Evolutionary conservation across 768 basidiomycete species (phyloP), one percentile per base, ranked within the genome.

Genomic region (Tricholoma flavovirens): DNA sequence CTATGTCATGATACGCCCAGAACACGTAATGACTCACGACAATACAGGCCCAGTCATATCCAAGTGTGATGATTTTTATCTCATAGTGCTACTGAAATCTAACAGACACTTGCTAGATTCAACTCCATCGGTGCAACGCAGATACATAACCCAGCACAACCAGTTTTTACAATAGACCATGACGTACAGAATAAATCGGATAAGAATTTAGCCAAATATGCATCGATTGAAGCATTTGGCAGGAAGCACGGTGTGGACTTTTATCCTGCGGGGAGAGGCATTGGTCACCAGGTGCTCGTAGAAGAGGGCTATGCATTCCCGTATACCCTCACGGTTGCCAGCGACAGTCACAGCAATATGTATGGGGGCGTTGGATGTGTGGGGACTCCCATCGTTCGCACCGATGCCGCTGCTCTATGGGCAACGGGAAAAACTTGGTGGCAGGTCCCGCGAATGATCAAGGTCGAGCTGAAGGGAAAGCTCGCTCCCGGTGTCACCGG

Each of bases 281-380:
- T 99, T 57, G 97, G 97, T 0, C 97, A 99, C 70, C 97, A 99
- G 69, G 80, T 98, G 57, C 87, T 99, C 55, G 86, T 99, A 19
- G 97, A 99, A 71, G 97, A 99, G 69, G 97, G 97, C 1, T 99
- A 98, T 67, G 96, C 97, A 0, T 98, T 97, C 70, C 97, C 97
- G 0, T 77, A 94, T 56, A 92, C 92, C 15, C 82, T 99, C 66
- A 97, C 96, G 2, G 97, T 99, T 26, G 95, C 94, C 6, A 92
- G 88, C 64, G 94, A 96, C 73, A 94, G 91, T 68, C 95, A 97
- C 71, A 92, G 90, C 66, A 99, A 99, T 69, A 98, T 98, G 90
- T 99, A 99, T 66, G 97, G 97, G 15, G 97, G 95, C 32, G 91
- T 99, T 4, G 96, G 93, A 1, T 96, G 95, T 66, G 84, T 99